Base-by-base conservation (phyloP, 768 basidiomycete species). In the Mycena pura region DNA sequence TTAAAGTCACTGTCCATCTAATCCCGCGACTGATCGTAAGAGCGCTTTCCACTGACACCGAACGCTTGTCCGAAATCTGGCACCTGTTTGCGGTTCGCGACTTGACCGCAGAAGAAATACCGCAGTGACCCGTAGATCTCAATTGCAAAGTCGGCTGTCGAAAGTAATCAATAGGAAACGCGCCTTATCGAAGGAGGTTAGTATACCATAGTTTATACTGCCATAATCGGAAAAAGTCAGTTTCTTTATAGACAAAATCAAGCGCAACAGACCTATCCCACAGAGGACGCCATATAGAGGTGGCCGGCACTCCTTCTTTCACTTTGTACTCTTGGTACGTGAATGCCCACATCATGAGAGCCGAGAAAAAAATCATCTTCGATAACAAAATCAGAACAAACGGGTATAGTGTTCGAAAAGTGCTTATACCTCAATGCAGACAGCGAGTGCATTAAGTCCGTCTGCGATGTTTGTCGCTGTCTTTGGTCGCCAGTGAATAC, bases 331-430 rank as follows among this genome's bases (percentile, higher is more conserved):
- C 93, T 0, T 75, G 80, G 63, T 81, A 79, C 10, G 81, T 82
- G 71, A 95, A 96, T 0, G 94, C 90, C 91, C 91, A 95, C 78
- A 84, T 83, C 90, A 95, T 95, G 43, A 8, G 25, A 11, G 4
- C 11, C 38, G 39, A 24, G 17, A 29, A 3, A 53, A 32, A 5
- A 29, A 1, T 7, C 51, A 15, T 53, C 51, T 1, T 53, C 51
- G 10, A 53, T 21, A 14, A 40, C 51, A 4, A 40, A 53, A 6
- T 29, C 51, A 43, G 31, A 17, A 1, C 2, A 34, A 51, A 13
- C n/a, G 17, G 4, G 34, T 15, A 43, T 17, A 41, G n/a, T 31
- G 6, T 0, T 17, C 25, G 51, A 21, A 55, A 28, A 60, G 73
- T 53, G 64, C 38, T 6, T 36, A 17, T 3, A 91, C 92, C 84